These are phyloP conservation scores for Nevesoporus exiguus DNA, from an alignment of 768 basidiomycete species.

Conservation along the genomic window DNA sequence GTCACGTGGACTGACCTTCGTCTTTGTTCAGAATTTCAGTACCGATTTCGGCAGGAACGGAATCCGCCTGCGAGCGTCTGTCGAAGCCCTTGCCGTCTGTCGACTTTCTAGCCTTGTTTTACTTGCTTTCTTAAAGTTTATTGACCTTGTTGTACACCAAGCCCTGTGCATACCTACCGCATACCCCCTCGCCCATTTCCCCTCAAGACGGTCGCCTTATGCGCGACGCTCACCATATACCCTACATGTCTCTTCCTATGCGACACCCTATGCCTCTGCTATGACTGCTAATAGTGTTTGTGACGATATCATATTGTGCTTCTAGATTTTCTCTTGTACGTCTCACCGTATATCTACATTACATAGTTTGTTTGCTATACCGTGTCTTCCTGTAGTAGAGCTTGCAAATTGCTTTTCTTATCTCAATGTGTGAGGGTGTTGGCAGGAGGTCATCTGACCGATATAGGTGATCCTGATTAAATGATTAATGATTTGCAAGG, in stretches of 20 bases:
- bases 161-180: constrained; percentile 18
- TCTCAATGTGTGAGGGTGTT: not conserved
- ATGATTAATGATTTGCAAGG: not conserved
- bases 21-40: constrained; percentile 52
- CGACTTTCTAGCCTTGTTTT: constrained; percentile 49
- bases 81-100: constrained; percentile 48
- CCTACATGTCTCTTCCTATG: constrained; percentile 20
- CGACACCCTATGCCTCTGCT: constrained; percentile 14
- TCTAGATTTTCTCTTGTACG: constrained; percentile 14
- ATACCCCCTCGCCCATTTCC: constrained; percentile 7
- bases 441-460: not conserved
- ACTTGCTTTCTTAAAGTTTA: constrained; percentile 14
- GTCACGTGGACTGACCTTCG: constrained; percentile 2
- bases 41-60: constrained; percentile 52
- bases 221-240: constrained; percentile 14
- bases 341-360: constrained; percentile 18
- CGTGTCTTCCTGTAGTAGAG: not conserved
- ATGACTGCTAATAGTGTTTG: constrained; percentile 9
- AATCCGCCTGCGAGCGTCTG: constrained; percentile 42
- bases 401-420: not conserved
- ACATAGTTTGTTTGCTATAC: constrained; percentile 17
- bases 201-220: not conserved
- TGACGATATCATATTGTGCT: constrained; percentile 26
- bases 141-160: constrained; percentile 23
- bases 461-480: not conserved